Percentiles rank a stretch among this genome's conserved stretches.
phyloP scores from a whole-genome alignment of 2,329 filamentous ascomycete species.

The Aspergillus quadricinctus region DNA sequence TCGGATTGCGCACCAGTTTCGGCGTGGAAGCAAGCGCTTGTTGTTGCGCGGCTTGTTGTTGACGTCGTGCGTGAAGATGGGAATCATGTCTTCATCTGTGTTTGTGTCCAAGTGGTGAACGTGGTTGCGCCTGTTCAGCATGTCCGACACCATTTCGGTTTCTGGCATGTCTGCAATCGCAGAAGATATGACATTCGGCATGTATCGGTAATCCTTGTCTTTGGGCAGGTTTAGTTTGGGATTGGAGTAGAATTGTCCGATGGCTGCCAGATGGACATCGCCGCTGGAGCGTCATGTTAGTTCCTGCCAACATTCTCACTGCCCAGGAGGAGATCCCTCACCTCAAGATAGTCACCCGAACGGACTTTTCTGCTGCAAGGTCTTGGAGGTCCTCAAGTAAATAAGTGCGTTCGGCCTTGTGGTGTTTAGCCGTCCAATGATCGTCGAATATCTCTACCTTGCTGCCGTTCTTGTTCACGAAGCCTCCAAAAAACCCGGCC shows the following conservation, averaged over 20 bases:
- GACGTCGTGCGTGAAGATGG: slow-evolving; percentile 83
- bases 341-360: slow-evolving; percentile 85
- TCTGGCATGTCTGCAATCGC: slow-evolving; percentile 92
- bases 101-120: slow-evolving; percentile 60
- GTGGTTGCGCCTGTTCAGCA: slow-evolving; percentile 89
- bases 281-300: slow-evolving; percentile 51
- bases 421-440: slow-evolving; percentile 94
- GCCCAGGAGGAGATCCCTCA: slow-evolving; percentile 26
- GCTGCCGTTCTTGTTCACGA: slow-evolving; percentile 86
- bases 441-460: slow-evolving; percentile 91
- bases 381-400: slow-evolving; percentile 90
- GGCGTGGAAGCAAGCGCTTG: slow-evolving; percentile 76
- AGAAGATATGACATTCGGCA: slow-evolving; percentile 91
- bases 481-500: slow-evolving; percentile 70
- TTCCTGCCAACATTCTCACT: neutral
- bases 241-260: slow-evolving; percentile 94
- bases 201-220: slow-evolving; percentile 90
- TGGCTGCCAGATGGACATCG: slow-evolving; percentile 86
- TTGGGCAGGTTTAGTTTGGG: slow-evolving; percentile 77
- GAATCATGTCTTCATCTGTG: slow-evolving; percentile 94
- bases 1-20: slow-evolving; percentile 94
- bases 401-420: slow-evolving; percentile 83
- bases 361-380: slow-evolving; percentile 84
- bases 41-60: slow-evolving; percentile 90
- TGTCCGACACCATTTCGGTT: slow-evolving; percentile 80